Base-by-base conservation (phyloP, 371 early-diverging fungal species). In the Apophysomyces sp. region DNA sequence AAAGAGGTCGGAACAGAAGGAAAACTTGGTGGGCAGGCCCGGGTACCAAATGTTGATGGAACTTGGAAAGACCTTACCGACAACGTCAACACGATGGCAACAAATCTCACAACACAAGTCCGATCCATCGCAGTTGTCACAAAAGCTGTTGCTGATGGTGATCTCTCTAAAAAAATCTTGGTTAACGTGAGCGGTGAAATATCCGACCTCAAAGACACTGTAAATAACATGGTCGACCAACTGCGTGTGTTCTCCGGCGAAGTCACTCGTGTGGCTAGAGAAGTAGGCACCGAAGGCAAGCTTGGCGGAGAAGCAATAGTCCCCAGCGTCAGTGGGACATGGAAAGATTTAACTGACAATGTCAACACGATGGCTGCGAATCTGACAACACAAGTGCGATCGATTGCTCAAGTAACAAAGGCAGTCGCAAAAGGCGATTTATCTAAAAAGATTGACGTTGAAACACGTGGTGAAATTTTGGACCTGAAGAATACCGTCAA, bases 401-500 rank as follows among this genome's bases (percentile, higher is more conserved):
- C 81, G 6, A 89, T 89, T 65, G 84, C 84, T 16, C 74, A 79
- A 49, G 84, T 86, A n/a, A 84, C 86, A 7, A 78, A 83, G 8
- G 83, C 86, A 8, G 86, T 84, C 0, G 82, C 88, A 7, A 78
- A 74, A 7, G 89, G 88, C 21, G 87, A 88, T 70, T 80, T 84
- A 21, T 81, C 81, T 2, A 80, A 82, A 27, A 83, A 84, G 65
- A 87, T 90, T 55, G 87, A 87, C 12, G 82, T 88, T 5, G 86
- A 88, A 44, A 82, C 86, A 0, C 71, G 81, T 18, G 89, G 89
- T 36, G 89, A 90, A 71, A 89, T 89, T 76, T 78, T 83, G 28
- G 71, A 72, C 26, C 80, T 90, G 27, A 89, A 90, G 64, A 83
- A 86, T 51, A 88, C 84, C 56, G 89, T 90, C 57, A 89, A 90